A percentile compares a stretch with the other conserved stretches of the same genome.
These are phyloP conservation scores for Penicillium soppii DNA, from an alignment of 495 filamentous ascomycete species.

Conservation along the genomic window DNA sequence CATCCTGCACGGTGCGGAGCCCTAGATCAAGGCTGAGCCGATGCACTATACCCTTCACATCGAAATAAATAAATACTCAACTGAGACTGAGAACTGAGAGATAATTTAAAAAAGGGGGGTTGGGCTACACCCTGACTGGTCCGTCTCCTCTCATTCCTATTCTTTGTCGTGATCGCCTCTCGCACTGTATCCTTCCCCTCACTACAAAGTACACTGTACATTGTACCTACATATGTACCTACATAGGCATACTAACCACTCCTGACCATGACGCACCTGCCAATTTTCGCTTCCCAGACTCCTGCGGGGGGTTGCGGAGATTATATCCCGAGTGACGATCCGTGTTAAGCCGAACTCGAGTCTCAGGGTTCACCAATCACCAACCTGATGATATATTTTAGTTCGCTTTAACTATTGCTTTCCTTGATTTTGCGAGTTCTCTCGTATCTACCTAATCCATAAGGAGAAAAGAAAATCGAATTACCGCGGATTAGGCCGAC, in stretches of 20 bases:
- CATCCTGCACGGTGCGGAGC: constrained; percentile 21
- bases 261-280: constrained; percentile 10
- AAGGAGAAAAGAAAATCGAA: background rate
- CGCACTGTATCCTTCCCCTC: background rate
- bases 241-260: no score
- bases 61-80: background rate
- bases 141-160: constrained; percentile 3
- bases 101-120: constrained; percentile 1
- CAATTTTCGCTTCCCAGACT: constrained; percentile 6
- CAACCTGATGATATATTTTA: background rate
- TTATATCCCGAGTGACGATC: constrained; percentile 7
- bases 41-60: constrained; percentile 7
- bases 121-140: constrained; percentile 4
- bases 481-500: constrained; percentile 4
- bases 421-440: constrained; percentile 5
- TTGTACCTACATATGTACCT: background rate
- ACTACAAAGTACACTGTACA: background rate
- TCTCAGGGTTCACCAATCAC: constrained; percentile 1
- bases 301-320: constrained; percentile 14
- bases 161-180: constrained; percentile 18
- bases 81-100: background rate
- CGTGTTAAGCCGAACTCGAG: background rate
- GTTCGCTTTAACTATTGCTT: background rate
- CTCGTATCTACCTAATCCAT: no score
- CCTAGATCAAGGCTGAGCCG: constrained; percentile 6